These are phyloP conservation scores for Isatis tinctoria DNA, from an alignment of 345 rosid genomes.

Conservation along the genomic window DNA sequence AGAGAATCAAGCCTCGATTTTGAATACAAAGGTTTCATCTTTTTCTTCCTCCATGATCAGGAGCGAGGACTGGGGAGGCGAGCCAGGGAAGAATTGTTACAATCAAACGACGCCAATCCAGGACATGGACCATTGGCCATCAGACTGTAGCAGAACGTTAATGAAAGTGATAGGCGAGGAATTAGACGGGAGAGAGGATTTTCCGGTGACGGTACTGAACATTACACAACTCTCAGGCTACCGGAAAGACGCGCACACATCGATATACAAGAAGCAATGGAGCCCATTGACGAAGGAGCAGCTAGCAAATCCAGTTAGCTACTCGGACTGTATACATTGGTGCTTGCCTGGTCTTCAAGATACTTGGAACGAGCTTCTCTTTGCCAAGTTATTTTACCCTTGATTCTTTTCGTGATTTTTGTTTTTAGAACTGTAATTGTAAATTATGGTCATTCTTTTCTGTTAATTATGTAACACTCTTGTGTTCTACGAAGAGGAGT, in stretches of 20 bases:
- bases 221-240: constrained; percentile 82
- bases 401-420: constrained; percentile 24
- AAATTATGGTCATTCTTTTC: not conserved
- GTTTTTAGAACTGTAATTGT: not conserved
- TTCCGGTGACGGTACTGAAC: constrained; percentile 64
- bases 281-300: constrained; percentile 62
- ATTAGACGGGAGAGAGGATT: constrained; percentile 37
- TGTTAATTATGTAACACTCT: constrained; percentile 12
- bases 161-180: constrained; percentile 77
- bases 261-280: constrained; percentile 91
- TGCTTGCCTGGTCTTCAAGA: constrained; percentile 92
- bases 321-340: constrained; percentile 90
- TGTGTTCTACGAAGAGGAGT: not conserved
- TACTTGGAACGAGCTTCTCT: constrained; percentile 88
- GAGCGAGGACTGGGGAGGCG: constrained; percentile 82
- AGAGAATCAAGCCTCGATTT: not conserved
- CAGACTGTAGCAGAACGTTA: constrained; percentile 57
- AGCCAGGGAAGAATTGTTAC: constrained; percentile 58
- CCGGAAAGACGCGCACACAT: constrained; percentile 78
- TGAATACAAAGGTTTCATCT: constrained; percentile 1
- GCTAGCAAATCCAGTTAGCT: constrained; percentile 66
- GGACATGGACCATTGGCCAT: constrained; percentile 70
- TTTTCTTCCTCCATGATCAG: constrained; percentile 29
- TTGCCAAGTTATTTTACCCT: constrained; percentile 69
- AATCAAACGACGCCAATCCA: constrained; percentile 58